Evolutionary conservation across 2,329 filamentous ascomycete species (phyloP).

Genomic region (Colletotrichum shisoi): DNA sequence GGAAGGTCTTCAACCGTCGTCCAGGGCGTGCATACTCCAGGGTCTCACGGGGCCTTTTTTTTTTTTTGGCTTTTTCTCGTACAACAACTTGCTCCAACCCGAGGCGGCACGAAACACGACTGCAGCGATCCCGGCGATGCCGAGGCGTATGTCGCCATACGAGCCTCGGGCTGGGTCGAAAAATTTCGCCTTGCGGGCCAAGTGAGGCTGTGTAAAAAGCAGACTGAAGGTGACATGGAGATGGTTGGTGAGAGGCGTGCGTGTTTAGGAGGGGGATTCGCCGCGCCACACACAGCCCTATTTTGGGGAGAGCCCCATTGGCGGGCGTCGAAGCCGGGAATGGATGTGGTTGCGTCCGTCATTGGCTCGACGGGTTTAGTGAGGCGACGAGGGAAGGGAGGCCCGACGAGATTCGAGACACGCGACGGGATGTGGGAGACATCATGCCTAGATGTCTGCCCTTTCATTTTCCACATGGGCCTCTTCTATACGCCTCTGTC

Average conservation of each 20-base stretch:
- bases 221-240: not conserved
- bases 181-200: not conserved
- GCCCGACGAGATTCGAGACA: not conserved
- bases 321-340: not conserved
- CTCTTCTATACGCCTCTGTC: not conserved
- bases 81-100: not conserved
- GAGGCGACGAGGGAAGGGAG: not conserved
- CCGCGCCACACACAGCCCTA: conserved; percentile 20
- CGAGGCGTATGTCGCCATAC: conserved; percentile 3
- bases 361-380: conserved; percentile 5
- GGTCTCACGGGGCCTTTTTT: not conserved
- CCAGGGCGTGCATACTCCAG: not conserved
- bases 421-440: conserved; percentile 11
- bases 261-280: not conserved
- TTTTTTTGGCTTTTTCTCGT: too few species aligned
- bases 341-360: not conserved
- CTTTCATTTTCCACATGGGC: not conserved
- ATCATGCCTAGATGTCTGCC: not conserved
- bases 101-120: not conserved
- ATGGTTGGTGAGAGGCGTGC: conserved; percentile 6
- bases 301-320: not conserved
- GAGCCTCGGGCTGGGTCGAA: conserved; percentile 6
- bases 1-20: not conserved
- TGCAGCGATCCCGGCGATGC: conserved; percentile 4
- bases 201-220: conserved; percentile 21